Conservation (phyloP, 2,329 filamentous ascomycete genomes). For the Phialophora expanda region DNA sequence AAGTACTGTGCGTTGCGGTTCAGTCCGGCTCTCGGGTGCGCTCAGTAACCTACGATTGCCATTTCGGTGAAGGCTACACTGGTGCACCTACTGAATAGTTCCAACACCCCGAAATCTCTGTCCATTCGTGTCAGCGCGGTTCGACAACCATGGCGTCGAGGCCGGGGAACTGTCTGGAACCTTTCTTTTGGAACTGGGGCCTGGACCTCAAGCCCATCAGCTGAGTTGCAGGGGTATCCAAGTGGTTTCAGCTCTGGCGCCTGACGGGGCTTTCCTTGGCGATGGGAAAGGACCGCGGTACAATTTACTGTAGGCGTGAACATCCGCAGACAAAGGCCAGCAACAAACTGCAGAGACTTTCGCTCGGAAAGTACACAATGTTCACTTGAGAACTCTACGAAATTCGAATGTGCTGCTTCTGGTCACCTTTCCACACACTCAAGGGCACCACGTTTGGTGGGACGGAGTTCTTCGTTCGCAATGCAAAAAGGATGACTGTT, state of each 20-base stretch:
- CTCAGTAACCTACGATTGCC: conserved; percentile 2
- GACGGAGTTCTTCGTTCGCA: not conserved
- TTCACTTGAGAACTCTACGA: not conserved
- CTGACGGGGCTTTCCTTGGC: not conserved
- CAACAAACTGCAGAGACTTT: not conserved
- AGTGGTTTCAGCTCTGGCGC: conserved; percentile 11
- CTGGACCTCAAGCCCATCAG: conserved; percentile 12
- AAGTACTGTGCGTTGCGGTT: not conserved
- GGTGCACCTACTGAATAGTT: not conserved
- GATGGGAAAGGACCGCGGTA: not conserved
- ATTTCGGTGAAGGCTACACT: not conserved
- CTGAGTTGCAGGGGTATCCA: conserved; percentile 2
- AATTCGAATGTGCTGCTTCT: not conserved
- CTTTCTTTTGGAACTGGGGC: not conserved
- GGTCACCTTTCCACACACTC: not conserved
- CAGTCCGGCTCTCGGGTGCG: not conserved
- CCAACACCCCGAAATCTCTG: not conserved
- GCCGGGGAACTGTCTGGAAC: conserved; percentile 8
- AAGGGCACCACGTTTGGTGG: not conserved
- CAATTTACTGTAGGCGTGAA: not conserved
- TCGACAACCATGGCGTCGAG: conserved; percentile 2
- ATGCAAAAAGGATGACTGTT: not conserved
- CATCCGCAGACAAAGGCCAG: not conserved
- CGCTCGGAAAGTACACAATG: not conserved
- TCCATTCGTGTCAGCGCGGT: not conserved